phyloP scores from a whole-genome alignment of 805 yeast genomes.

The Ogataea thermomethanolica region DNA sequence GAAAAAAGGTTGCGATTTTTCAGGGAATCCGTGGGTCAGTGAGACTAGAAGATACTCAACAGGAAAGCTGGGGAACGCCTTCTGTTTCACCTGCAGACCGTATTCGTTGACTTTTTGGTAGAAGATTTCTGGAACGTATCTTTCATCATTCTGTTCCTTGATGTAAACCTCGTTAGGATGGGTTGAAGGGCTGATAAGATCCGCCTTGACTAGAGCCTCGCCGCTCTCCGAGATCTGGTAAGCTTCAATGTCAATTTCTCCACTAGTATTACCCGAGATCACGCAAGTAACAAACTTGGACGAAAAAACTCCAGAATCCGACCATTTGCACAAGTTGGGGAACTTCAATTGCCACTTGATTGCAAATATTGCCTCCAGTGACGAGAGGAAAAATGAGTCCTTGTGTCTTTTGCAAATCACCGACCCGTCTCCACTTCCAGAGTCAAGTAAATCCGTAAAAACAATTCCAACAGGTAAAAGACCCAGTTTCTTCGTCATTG shows the following conservation, averaged over 20 bases:
- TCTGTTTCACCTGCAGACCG: slow-evolving; percentile 78
- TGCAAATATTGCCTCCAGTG: slow-evolving; percentile 83
- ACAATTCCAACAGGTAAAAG: slow-evolving; percentile 74
- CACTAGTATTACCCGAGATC: slow-evolving; percentile 79
- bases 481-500: slow-evolving; percentile 56
- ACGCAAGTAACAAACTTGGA: slow-evolving; percentile 94
- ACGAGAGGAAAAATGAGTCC: slow-evolving; percentile 83
- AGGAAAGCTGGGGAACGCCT: slow-evolving; percentile 90
- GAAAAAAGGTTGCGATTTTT: slow-evolving; percentile 52
- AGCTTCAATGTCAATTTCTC: slow-evolving; percentile 86
- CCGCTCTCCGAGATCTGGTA: slow-evolving; percentile 89
- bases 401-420: slow-evolving; percentile 92
- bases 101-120: slow-evolving; percentile 85
- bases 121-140: slow-evolving; percentile 94
- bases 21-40: slow-evolving; percentile 90
- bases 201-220: slow-evolving; percentile 84
- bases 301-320: slow-evolving; percentile 63
- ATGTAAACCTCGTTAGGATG: slow-evolving; percentile 86
- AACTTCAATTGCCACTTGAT: slow-evolving; percentile 68
- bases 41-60: slow-evolving; percentile 87
- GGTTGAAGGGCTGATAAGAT: slow-evolving; percentile 79
- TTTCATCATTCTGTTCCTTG: slow-evolving; percentile 61
- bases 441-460: slow-evolving; percentile 85
- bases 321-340: slow-evolving; percentile 63
- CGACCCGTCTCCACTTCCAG: slow-evolving; percentile 82